These are phyloP conservation scores for Microbotryum lychnidis-dioicae DNA, from an alignment of 1,284 basidiomycete species.

Conservation along the genomic window DNA sequence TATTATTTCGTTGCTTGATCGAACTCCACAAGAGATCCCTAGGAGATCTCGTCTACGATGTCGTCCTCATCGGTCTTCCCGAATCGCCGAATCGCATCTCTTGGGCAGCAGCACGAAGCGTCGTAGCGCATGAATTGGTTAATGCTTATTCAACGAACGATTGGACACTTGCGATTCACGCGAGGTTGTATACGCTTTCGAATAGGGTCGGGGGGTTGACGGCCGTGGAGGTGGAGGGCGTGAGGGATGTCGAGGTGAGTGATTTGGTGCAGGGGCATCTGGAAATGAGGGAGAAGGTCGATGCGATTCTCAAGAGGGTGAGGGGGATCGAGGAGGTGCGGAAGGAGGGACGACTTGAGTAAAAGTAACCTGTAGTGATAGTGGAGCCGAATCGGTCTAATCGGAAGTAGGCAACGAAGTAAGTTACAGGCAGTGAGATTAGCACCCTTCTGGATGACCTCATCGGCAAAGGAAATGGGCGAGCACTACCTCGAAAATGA, in stretches of 20 bases:
- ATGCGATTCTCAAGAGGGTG: conserved; percentile 13
- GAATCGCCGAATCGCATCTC: conserved; percentile 43
- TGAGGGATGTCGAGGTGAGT: conserved; percentile 44
- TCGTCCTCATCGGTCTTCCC: conserved; percentile 47
- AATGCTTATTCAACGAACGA: conserved; percentile 46
- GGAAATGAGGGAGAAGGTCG: conserved; percentile 8
- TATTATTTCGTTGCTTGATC: conserved; percentile 47
- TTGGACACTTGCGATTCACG: conserved; percentile 48
- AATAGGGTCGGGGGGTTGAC: conserved; percentile 42
- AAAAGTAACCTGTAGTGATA: too few species aligned
- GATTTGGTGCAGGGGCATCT: conserved; percentile 27
- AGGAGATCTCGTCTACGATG: conserved; percentile 47
- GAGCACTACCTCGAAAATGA: too few species aligned
- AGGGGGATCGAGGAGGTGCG: neutral
- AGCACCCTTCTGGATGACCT: too few species aligned
- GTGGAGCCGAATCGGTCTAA: too few species aligned
- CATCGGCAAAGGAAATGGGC: too few species aligned
- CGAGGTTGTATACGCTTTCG: conserved; percentile 45
- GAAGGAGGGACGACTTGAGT: too few species aligned
- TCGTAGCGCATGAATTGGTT: conserved; percentile 44
- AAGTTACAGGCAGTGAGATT: too few species aligned
- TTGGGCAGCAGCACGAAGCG: conserved; percentile 44
- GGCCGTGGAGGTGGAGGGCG: conserved; percentile 40
- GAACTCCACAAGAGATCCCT: conserved; percentile 39
- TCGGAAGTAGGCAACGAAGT: too few species aligned